phyloP scores from a whole-genome alignment of 1,284 basidiomycete genomes.

The Stereum hirsutum region DNA sequence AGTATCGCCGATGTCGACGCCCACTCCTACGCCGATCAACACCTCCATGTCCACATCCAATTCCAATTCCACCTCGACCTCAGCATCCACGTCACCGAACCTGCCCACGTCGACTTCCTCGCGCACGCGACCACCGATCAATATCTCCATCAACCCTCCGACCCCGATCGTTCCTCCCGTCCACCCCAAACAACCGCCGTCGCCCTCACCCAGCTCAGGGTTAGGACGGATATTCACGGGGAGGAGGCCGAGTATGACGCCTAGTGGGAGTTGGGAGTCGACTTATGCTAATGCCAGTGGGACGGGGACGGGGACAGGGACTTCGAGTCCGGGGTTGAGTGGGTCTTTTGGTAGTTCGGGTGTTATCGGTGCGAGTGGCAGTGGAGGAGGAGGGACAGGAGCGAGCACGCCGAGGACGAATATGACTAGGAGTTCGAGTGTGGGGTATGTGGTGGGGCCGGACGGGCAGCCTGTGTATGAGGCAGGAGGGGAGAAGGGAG shows the following conservation, averaged over 20 bases:
- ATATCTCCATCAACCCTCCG: slow-evolving; percentile 13
- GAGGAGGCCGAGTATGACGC: slow-evolving; percentile 20
- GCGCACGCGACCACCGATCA: slow-evolving; percentile 8
- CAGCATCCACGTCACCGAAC: slow-evolving; percentile 11
- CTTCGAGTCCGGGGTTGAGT: neutral
- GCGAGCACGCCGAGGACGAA: slow-evolving; percentile 12
- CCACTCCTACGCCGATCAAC: too few relatives aligned
- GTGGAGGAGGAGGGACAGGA: too few relatives aligned
- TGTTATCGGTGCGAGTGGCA: too few relatives aligned
- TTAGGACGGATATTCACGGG: slow-evolving; percentile 24
- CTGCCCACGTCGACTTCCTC: slow-evolving; percentile 7
- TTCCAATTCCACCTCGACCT: slow-evolving; percentile 4
- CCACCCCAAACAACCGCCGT: slow-evolving; percentile 22
- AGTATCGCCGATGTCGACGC: too few relatives aligned
- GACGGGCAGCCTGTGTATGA: neutral
- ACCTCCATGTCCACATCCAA: too few relatives aligned
- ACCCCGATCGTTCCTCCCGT: slow-evolving; percentile 11
- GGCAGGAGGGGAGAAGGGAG: neutral
- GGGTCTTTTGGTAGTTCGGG: too few relatives aligned
- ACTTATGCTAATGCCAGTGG: slow-evolving; percentile 1
- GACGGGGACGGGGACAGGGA: neutral
- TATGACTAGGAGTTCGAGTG: slow-evolving; percentile 7
- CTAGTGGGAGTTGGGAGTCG: slow-evolving; percentile 23
- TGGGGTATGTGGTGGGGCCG: neutral
- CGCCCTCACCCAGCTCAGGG: slow-evolving; percentile 17